Evolutionary conservation across 768 basidiomycete species (phyloP), one percentile per base, ranked within the genome.

Genomic region (Lanmaoa rubissima): DNA sequence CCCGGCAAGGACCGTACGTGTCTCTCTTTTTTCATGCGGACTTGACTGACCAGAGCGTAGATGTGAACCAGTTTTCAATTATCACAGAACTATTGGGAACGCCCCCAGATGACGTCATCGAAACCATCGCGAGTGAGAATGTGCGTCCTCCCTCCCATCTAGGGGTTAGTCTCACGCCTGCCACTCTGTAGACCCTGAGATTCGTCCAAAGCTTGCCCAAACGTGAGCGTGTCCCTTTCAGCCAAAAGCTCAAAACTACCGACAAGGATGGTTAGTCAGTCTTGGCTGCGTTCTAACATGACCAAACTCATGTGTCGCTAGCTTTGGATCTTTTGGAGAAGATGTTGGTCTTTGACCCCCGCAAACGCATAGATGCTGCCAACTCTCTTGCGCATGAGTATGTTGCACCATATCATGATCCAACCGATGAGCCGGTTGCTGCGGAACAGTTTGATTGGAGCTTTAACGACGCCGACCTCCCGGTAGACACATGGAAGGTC

Each of bases 11-110:
- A 99, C 68, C 97, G 96, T 98, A 73, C 76, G 95, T 24, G 21
- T 88, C 2, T 63, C 62, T 65, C 21, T 14, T 24, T 28, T 3
- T 32, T 47, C 6, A 26, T 47, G 1, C 3, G 36, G 2, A 51
- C 26, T 36, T 14, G 44, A 32, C 50, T 52, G 40, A 66, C 34
- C n/a, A 46, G 38, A n/a, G 13, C 13, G 36, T 69, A 98, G 96
- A 99, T 74, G 97, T 98, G 65, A 94, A 99, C 78, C 97, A 99
- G 73, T 98, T 99, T 78, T 97, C 94, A 46, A 98, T 99, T 75
- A 99, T 99, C 76, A 98, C 96, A 42, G 96, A 99, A 72, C 78
- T 98, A 16, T 78, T 99, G 52, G 97, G 97, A 39, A 98, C 97
- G n/a, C 97, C 97, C 35, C 93, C 95, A 8, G 94, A 98, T 82